Evolutionary conservation across 768 basidiomycete species (phyloP), one percentile per base, ranked within the genome.

Genomic region (Collybiopsis luxurians): DNA sequence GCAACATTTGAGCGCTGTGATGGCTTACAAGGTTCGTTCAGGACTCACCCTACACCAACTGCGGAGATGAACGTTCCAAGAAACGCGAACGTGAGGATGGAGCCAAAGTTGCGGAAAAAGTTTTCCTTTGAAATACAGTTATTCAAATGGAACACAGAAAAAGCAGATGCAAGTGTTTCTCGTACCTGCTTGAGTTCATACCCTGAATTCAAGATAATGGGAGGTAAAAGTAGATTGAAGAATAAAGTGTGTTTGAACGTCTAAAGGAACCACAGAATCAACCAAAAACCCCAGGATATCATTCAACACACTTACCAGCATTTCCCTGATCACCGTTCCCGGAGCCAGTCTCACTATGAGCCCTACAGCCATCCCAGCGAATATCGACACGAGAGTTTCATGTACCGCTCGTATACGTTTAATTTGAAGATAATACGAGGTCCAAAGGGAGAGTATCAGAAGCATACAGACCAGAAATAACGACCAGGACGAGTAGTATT

Each of bases 51-150:
- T 44, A 98, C 86, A 13, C 95, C 97, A 43, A 98, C 85, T 28
- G 97, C 93, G 1, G 94, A 95, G 63, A 98, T 94, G 66, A 96
- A 95, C 0, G 97, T 99, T 17, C 97, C 97, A 10, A 91, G 71
- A 65, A 98, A 98, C 0, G 95, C 95, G 64, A 95, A 95, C 0
- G 84, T 89, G 43, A 97, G 78, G 62, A 99, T 99, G 26, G 95
- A 95, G 10, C 93, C 95, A 67, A 98, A 98, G 70, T 98, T 98
- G 36, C 95, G 86, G 70, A 99, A 99, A 74, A 99, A 99, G 77
- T 95, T 95, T 73, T 95, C 96, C 91, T 97, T 71, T 7, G 52
- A 28, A 44, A 26, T 17, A 34, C 31, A 23, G 28, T 26, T 46
- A 34, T 47, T 9, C 26, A 19, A 44, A 7, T 2, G 42, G 30